Conservation (phyloP, 2,329 filamentous ascomycete species). For the Ceratocystis huliohia region DNA sequence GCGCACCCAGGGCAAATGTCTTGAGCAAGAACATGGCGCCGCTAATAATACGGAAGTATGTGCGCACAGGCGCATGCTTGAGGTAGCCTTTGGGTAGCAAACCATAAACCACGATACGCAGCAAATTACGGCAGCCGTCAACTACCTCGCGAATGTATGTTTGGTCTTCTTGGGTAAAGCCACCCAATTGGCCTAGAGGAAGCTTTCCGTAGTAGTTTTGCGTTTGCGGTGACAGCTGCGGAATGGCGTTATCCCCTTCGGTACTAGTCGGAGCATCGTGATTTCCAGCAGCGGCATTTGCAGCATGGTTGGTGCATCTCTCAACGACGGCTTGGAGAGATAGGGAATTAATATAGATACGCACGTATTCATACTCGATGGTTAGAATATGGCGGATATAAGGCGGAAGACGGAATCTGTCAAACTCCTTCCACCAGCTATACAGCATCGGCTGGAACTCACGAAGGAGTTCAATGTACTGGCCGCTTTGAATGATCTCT, state of each 20-base stretch:
- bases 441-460: conserved; percentile 67
- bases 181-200: conserved; percentile 50
- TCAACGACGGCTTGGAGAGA: conserved; percentile 91
- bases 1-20: conserved; percentile 70
- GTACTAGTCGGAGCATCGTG: conserved; percentile 27
- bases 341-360: conserved; percentile 88
- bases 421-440: conserved; percentile 72
- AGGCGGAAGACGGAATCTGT: conserved; percentile 56
- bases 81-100: conserved; percentile 62
- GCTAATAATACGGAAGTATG: conserved; percentile 76
- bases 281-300: conserved; percentile 29
- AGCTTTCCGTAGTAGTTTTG: conserved; percentile 53
- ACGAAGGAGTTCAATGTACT: conserved; percentile 68
- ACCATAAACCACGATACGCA: conserved; percentile 64
- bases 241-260: conserved; percentile 26
- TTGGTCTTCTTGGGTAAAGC: conserved; percentile 53
- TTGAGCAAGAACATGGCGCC: conserved; percentile 76
- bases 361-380: conserved; percentile 91
- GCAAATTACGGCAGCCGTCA: conserved; percentile 62
- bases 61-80: conserved; percentile 70
- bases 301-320: conserved; percentile 67
- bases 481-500: conserved; percentile 73
- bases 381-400: conserved; percentile 64
- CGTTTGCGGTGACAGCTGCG: conserved; percentile 48
- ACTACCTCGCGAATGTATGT: conserved; percentile 66